Conservation (phyloP, 495 filamentous ascomycete genomes). For the Annulohypoxylon moriforme region DNA sequence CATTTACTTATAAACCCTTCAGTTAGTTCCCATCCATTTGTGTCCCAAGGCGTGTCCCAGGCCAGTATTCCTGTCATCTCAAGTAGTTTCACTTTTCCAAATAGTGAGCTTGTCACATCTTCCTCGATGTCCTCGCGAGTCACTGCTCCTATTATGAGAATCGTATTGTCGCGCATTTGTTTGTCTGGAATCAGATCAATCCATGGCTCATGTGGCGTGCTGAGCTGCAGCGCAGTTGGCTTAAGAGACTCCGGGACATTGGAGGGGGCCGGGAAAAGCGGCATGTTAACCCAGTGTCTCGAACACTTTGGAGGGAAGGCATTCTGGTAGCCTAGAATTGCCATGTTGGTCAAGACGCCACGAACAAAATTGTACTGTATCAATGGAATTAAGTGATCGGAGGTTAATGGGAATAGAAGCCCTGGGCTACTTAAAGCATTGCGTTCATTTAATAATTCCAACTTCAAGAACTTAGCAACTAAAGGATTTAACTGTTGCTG, state of each 20-base stretch:
- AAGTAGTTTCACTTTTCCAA: slow-evolving; percentile 13
- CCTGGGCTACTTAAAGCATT: neutral
- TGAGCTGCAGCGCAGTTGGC: slow-evolving; percentile 59
- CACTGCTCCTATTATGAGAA: slow-evolving; percentile 53
- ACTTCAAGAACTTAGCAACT: neutral
- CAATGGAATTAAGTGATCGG: slow-evolving; percentile 49
- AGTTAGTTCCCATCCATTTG: slow-evolving; percentile 58
- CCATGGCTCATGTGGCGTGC: slow-evolving; percentile 62
- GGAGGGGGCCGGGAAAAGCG: slow-evolving; percentile 34
- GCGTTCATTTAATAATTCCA: neutral
- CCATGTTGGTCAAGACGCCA: slow-evolving; percentile 48
- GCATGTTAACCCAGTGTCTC: slow-evolving; percentile 22
- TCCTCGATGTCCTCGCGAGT: slow-evolving; percentile 60
- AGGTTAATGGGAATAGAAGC: slow-evolving; percentile 43
- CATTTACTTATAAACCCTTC: slow-evolving; percentile 56
- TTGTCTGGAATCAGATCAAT: slow-evolving; percentile 65
- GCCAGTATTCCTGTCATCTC: slow-evolving; percentile 51
- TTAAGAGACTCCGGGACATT: slow-evolving; percentile 55
- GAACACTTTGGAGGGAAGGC: slow-evolving; percentile 35
- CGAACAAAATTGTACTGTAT: slow-evolving; percentile 54
- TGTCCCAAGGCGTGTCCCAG: slow-evolving; percentile 59
- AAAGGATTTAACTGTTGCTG: neutral
- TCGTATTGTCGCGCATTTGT: slow-evolving; percentile 63
- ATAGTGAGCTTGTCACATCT: slow-evolving; percentile 46
- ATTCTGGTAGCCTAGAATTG: slow-evolving; percentile 28